Evolutionary conservation across 345 rosid species (phyloP).

Genomic region (Odontarrhena argentea): DNA sequence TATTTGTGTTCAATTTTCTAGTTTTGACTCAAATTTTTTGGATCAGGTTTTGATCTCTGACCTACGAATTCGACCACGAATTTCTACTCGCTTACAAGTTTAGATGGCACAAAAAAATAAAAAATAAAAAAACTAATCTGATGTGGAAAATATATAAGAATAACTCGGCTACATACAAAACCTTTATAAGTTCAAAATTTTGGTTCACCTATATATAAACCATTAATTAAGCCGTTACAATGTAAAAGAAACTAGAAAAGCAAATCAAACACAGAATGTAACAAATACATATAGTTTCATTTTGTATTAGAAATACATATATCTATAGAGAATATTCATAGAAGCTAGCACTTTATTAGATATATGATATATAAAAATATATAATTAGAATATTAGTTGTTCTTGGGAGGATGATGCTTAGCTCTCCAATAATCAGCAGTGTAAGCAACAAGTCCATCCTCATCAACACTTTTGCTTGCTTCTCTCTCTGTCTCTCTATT

Average conservation of each 20-base stretch:
- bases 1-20: no score
- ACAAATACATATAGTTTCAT: slow-evolving; percentile 18
- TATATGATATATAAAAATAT: neutral
- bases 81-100: no score
- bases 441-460: slow-evolving; percentile 56
- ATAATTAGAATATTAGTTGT: slow-evolving; percentile 45
- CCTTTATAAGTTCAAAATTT: slow-evolving; percentile 13
- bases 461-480: slow-evolving; percentile 38
- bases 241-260: slow-evolving; percentile 1
- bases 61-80: no score
- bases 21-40: no score
- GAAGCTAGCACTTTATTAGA: neutral
- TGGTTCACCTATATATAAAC: slow-evolving; percentile 14
- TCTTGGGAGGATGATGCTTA: slow-evolving; percentile 79
- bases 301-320: slow-evolving; percentile 8
- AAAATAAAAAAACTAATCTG: neutral
- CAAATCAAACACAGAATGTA: slow-evolving; percentile 20
- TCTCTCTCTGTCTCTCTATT: slow-evolving; percentile 9
- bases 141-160: neutral
- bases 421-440: slow-evolving; percentile 70
- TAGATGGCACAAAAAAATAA: no score
- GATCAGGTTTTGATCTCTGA: no score
- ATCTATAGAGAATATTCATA: slow-evolving; percentile 2
- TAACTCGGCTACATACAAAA: neutral
- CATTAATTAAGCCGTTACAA: slow-evolving; percentile 32